Conservation (phyloP, 1,284 basidiomycete species). For the Apiotrichum montevideense region DNA sequence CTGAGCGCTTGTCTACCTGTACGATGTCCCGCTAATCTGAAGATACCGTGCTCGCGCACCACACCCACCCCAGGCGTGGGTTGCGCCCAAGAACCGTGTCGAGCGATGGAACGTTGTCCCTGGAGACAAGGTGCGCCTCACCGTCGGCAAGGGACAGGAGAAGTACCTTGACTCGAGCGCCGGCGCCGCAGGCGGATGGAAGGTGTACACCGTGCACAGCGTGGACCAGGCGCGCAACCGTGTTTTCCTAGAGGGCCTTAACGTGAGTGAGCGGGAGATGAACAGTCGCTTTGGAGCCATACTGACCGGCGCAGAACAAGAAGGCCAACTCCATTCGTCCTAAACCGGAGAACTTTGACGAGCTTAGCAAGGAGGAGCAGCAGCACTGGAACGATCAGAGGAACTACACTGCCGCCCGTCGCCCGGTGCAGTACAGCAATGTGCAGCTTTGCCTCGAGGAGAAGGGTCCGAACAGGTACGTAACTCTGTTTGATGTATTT, state of each 20-base stretch:
- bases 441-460: slow-evolving; percentile 43
- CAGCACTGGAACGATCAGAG: slow-evolving; percentile 25
- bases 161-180: slow-evolving; percentile 32
- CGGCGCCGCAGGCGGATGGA: slow-evolving; percentile 31
- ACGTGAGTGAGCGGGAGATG: slow-evolving; percentile 21
- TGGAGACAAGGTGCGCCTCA: slow-evolving; percentile 41
- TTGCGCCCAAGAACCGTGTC: slow-evolving; percentile 33
- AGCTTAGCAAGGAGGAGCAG: slow-evolving; percentile 19
- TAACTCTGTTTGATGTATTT: neutral
- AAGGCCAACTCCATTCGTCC: slow-evolving; percentile 28
- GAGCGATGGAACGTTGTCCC: slow-evolving; percentile 41
- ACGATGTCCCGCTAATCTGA: neutral
- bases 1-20: too few relatives aligned
- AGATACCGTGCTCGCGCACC: slow-evolving; percentile 32
- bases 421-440: slow-evolving; percentile 43
- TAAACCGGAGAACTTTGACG: slow-evolving; percentile 27
- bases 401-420: slow-evolving; percentile 23
- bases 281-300: neutral
- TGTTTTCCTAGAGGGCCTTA: slow-evolving; percentile 36
- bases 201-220: slow-evolving; percentile 35
- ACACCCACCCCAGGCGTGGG: slow-evolving; percentile 27
- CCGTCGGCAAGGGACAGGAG: slow-evolving; percentile 35
- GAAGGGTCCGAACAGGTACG: neutral
- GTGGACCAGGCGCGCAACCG: slow-evolving; percentile 39
- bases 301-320: slow-evolving; percentile 25